A percentile compares a stretch with the other conserved stretches of the same genome.
Conservation (phyloP, 352 stramenopile genomes). For the Thalassiosira livingstoniorum region DNA sequence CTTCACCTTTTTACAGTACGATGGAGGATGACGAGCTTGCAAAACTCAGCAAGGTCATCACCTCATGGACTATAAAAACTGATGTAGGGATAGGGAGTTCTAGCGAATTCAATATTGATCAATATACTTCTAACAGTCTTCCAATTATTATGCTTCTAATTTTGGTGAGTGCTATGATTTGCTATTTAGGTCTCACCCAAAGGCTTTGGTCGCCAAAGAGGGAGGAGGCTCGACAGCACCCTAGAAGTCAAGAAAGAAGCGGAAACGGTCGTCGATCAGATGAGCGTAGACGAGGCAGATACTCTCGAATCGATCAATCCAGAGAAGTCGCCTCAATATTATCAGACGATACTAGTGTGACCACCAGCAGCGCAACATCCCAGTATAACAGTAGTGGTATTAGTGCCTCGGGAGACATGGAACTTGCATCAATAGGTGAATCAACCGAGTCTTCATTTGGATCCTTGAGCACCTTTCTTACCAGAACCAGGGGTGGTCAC, state of each 20-base stretch:
- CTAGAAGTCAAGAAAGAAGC: neutral
- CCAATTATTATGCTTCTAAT: constrained; percentile 21
- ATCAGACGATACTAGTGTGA: neutral
- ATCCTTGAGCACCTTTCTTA: constrained; percentile 35
- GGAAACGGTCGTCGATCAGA: neutral
- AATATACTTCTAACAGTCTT: neutral
- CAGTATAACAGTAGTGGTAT: neutral
- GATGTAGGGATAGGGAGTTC: constrained; percentile 33
- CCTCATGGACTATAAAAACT: constrained; percentile 61
- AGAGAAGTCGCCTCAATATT: constrained; percentile 1
- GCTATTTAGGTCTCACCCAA: neutral
- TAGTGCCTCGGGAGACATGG: constrained; percentile 1
- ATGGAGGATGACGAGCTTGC: constrained; percentile 30
- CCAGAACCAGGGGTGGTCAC: neutral
- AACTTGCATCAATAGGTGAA: constrained; percentile 5
- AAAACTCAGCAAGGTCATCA: constrained; percentile 43
- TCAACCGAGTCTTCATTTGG: constrained; percentile 27
- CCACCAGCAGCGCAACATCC: neutral
- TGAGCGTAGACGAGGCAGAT: constrained; percentile 4
- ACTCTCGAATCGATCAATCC: neutral
- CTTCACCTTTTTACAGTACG: constrained; percentile 46
- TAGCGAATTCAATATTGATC: constrained; percentile 5
- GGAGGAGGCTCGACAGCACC: too few relatives aligned
- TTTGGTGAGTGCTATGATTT: constrained; percentile 12
- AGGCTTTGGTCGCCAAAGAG: constrained; percentile 1